Evolutionary conservation across 768 basidiomycete genomes (phyloP).

Genomic region (Psilocybe tampanensis): DNA sequence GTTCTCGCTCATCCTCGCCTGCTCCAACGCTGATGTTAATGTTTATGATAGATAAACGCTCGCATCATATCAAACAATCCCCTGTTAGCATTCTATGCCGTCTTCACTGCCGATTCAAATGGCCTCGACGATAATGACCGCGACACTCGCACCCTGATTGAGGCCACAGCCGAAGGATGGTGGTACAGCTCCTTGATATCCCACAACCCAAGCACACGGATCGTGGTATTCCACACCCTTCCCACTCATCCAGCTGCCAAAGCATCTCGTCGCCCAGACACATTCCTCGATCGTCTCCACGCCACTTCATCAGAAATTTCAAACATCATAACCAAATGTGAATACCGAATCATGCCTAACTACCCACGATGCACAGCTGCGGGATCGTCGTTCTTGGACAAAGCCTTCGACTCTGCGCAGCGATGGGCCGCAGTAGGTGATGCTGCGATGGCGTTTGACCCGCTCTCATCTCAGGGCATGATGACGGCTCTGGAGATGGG

Average conservation of each 20-base stretch:
- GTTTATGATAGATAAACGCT: slow-evolving; percentile 32
- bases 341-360: slow-evolving; percentile 21
- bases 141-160: slow-evolving; percentile 37
- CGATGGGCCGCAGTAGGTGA: slow-evolving; percentile 38
- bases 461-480: slow-evolving; percentile 41
- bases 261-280: slow-evolving; percentile 25
- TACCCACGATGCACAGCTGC: slow-evolving; percentile 31
- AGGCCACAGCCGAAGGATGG: slow-evolving; percentile 35
- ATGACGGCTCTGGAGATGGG: slow-evolving; percentile 36
- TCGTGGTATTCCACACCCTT: slow-evolving; percentile 36
- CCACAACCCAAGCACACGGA: slow-evolving; percentile 20
- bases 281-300: slow-evolving; percentile 31
- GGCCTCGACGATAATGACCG: slow-evolving; percentile 8
- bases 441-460: slow-evolving; percentile 40
- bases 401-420: slow-evolving; percentile 16
- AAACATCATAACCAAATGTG: slow-evolving; percentile 15
- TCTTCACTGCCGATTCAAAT: slow-evolving; percentile 18
- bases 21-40: neutral
- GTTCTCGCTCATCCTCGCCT: neutral
- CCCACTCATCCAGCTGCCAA: slow-evolving; percentile 25
- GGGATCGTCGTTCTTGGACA: slow-evolving; percentile 27
- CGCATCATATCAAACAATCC: slow-evolving; percentile 24
- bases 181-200: slow-evolving; percentile 35
- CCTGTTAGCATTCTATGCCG: slow-evolving; percentile 33
- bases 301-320: slow-evolving; percentile 26